phyloP scores from a whole-genome alignment of 2,329 filamentous ascomycete genomes.

The Ophiocordyceps australis region DNA sequence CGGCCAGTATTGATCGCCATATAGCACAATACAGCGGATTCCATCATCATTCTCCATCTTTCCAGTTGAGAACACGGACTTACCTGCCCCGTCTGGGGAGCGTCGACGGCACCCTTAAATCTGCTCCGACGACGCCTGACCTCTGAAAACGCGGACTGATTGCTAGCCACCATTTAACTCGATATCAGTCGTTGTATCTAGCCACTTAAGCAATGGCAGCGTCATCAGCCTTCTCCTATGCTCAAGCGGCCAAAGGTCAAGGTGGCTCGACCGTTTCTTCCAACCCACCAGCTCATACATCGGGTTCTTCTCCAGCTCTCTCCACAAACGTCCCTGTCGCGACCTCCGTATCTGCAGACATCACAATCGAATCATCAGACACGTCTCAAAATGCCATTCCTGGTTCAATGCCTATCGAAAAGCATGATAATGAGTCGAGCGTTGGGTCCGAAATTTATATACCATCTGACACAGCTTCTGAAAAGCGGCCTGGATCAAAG shows the following conservation, averaged over 20 bases:
- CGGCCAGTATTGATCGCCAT: too few species aligned
- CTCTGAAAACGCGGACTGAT: conserved; percentile 5
- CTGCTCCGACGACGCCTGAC: conserved; percentile 3
- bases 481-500: conserved; percentile 12
- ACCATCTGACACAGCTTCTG: conserved; percentile 14
- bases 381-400: conserved; percentile 7
- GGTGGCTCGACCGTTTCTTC: conserved; percentile 14
- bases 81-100: conserved; percentile 7
- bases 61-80: too few species aligned
- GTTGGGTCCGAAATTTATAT: conserved; percentile 18
- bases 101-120: conserved; percentile 4
- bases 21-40: too few species aligned
- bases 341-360: conserved; percentile 7
- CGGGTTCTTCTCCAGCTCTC: conserved; percentile 10
- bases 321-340: conserved; percentile 12
- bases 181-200: too few species aligned
- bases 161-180: conserved; percentile 8
- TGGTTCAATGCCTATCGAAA: conserved; percentile 9
- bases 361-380: conserved; percentile 8
- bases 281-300: conserved; percentile 7
- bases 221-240: conserved; percentile 67
- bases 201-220: too few species aligned
- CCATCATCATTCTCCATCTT: too few species aligned
- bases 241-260: conserved; percentile 81
- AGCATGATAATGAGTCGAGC: conserved; percentile 15